These are phyloP conservation scores for Musa schizocarpa DNA, from an alignment of 176 grass and related monocot genomes.

Conservation along the genomic window DNA sequence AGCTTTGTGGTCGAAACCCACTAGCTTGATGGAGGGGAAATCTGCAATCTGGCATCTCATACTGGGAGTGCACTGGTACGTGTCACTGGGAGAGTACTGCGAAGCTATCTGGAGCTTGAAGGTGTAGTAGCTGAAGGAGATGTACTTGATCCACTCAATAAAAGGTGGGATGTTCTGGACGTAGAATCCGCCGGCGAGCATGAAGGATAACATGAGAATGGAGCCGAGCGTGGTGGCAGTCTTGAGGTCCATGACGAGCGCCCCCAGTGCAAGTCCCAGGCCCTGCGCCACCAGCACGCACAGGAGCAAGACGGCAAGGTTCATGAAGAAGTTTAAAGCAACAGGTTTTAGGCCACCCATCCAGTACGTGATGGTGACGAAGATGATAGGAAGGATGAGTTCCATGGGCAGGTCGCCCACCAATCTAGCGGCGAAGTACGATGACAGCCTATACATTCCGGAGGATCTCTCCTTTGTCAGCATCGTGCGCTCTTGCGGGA, in stretches of 20 bases:
- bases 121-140: constrained; percentile 26
- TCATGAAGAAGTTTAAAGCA: constrained; percentile 12
- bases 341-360: constrained; percentile 30
- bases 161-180: constrained; percentile 27
- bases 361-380: constrained; percentile 36
- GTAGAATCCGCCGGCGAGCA: constrained; percentile 27
- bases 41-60: constrained; percentile 19
- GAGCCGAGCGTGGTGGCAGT: constrained; percentile 26
- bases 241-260: constrained; percentile 40
- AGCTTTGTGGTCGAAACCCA: constrained; percentile 16
- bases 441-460: constrained; percentile 35
- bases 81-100: constrained; percentile 21
- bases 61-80: constrained; percentile 27
- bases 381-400: constrained; percentile 33
- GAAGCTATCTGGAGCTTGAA: constrained; percentile 31
- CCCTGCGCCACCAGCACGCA: constrained; percentile 28
- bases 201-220: constrained; percentile 28
- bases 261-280: constrained; percentile 34
- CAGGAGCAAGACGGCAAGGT: constrained; percentile 24
- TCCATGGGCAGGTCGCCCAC: constrained; percentile 40
- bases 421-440: constrained; percentile 28
- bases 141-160: constrained; percentile 40
- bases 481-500: constrained; percentile 37
- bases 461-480: constrained; percentile 37
- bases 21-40: constrained; percentile 22